Conservation (phyloP, 129 eudicot genomes). For the Tanacetum coccineum region DNA sequence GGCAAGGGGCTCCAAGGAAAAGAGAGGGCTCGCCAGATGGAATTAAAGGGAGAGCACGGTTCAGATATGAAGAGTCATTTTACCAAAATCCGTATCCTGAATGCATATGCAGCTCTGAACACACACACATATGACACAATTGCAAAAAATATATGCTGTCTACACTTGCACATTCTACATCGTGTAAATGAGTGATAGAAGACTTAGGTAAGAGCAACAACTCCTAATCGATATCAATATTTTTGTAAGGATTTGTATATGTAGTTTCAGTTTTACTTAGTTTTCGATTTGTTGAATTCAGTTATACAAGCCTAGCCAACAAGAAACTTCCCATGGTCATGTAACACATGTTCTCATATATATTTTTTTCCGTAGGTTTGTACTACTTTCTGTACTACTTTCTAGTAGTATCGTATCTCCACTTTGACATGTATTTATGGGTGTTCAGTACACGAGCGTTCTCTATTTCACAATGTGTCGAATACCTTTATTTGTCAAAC, state of each 20-base stretch:
- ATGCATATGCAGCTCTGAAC: constrained; percentile 60
- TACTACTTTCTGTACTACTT: neutral
- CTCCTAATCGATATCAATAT: neutral
- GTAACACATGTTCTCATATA: neutral
- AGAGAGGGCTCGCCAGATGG: constrained; percentile 80
- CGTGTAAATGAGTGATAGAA: neutral
- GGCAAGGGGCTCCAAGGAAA: constrained; percentile 83
- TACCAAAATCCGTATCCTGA: constrained; percentile 93
- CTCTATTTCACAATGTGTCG: neutral
- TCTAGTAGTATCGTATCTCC: neutral
- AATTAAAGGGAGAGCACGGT: constrained; percentile 74
- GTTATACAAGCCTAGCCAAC: neutral
- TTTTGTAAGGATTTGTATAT: neutral
- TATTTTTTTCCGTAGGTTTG: neutral
- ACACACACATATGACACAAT: constrained; percentile 1
- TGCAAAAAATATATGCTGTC: neutral
- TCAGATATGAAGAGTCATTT: constrained; percentile 77
- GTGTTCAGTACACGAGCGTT: neutral
- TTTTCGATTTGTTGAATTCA: neutral
- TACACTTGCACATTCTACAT: constrained; percentile 8
- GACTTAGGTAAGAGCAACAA: neutral
- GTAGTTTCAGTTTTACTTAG: neutral
- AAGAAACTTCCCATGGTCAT: neutral
- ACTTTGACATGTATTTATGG: neutral
- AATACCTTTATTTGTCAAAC: neutral